Evolutionary conservation across 2,329 filamentous ascomycete genomes (phyloP).

Genomic region (Thelonectria discophora): DNA sequence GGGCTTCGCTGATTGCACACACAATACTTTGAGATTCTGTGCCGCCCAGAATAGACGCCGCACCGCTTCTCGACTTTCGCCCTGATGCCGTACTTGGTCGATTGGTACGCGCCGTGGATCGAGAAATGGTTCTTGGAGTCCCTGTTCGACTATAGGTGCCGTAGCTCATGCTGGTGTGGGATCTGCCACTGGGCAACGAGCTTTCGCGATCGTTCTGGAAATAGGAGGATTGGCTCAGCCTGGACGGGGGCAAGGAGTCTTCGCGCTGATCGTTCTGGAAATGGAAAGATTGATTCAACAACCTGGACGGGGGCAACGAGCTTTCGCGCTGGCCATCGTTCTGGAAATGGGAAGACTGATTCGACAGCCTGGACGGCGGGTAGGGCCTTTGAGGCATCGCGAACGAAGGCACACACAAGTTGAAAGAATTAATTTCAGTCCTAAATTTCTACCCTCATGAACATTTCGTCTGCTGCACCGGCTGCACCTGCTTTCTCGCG

Average conservation of each 20-base stretch:
- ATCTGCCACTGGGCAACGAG: slow-evolving; percentile 14
- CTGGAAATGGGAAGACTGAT: slow-evolving; percentile 40
- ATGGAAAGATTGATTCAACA: no score
- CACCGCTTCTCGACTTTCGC: slow-evolving; percentile 54
- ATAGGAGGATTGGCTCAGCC: slow-evolving; percentile 35
- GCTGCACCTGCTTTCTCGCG: no score
- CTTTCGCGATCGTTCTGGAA: slow-evolving; percentile 27
- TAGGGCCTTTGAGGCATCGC: slow-evolving; percentile 17
- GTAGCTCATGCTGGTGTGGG: slow-evolving; percentile 20
- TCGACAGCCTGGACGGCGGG: slow-evolving; percentile 19
- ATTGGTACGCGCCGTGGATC: slow-evolving; percentile 35
- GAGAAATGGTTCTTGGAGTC: slow-evolving; percentile 33
- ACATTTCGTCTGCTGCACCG: no score
- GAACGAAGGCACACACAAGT: background rate
- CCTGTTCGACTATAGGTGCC: slow-evolving; percentile 24
- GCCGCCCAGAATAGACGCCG: slow-evolving; percentile 52
- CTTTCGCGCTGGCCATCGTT: slow-evolving; percentile 3
- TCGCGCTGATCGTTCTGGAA: slow-evolving; percentile 31
- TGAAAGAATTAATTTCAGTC: no score
- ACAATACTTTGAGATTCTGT: slow-evolving; percentile 74
- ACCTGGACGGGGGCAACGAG: slow-evolving; percentile 5
- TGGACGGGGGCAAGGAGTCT: slow-evolving; percentile 4
- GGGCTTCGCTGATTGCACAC: slow-evolving; percentile 88
- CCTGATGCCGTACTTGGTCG: slow-evolving; percentile 54
- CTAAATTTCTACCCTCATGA: no score